phyloP scores from a whole-genome alignment of 495 filamentous ascomycete genomes.

The Hypomontagnella submonticulosa region DNA sequence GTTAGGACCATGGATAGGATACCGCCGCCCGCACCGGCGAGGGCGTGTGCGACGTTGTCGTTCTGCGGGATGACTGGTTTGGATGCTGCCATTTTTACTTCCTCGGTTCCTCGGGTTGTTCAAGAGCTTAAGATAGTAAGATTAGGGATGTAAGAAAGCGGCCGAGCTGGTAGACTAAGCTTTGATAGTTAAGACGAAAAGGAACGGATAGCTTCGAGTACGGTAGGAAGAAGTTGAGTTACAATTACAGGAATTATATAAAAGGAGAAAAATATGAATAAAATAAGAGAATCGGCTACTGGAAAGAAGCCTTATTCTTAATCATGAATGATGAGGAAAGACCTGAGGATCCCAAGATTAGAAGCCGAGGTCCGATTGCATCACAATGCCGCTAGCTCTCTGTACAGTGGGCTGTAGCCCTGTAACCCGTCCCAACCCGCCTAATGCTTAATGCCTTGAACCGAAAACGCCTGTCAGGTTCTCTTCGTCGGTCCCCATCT shows the following conservation, averaged over 20 bases:
- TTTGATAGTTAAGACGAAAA: background rate
- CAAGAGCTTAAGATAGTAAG: too few species aligned
- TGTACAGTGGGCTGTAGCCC: constrained; percentile 20
- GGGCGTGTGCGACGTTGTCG: constrained; percentile 90
- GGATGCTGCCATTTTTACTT: constrained; percentile 48
- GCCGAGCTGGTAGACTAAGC: too few species aligned
- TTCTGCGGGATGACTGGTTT: constrained; percentile 71
- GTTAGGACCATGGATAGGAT: constrained; percentile 95
- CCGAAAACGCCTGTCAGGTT: constrained; percentile 14
- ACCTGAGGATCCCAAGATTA: constrained; percentile 18
- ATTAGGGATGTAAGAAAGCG: too few species aligned
- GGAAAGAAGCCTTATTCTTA: background rate
- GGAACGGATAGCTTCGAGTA: background rate
- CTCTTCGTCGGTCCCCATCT: constrained; percentile 9
- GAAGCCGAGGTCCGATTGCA: constrained; percentile 52
- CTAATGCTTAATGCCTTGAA: background rate
- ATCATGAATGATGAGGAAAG: background rate
- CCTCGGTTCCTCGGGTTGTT: background rate
- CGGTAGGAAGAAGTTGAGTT: background rate
- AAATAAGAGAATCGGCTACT: background rate
- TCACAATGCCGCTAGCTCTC: constrained; percentile 40
- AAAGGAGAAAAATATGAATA: too few species aligned
- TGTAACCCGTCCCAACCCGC: background rate
- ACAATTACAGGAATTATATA: background rate
- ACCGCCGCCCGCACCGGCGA: constrained; percentile 89